Percentiles rank a stretch among this genome's conserved stretches.
Conservation (phyloP, 108 stramenopile species). For the Nitzschia sp. region DNA sequence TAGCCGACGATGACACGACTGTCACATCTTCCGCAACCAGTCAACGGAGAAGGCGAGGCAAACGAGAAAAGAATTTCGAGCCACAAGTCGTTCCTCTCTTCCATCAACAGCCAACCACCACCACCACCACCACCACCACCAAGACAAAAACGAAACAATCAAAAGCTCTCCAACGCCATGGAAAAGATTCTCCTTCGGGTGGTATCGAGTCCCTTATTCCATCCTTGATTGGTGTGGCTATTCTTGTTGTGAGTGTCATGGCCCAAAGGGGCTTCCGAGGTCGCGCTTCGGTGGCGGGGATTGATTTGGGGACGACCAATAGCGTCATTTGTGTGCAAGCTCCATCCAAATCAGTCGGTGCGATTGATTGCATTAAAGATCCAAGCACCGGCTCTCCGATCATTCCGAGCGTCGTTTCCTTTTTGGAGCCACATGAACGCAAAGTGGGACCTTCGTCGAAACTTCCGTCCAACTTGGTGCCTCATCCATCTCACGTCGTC, state of each 20-base stretch:
- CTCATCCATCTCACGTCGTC: conserved; percentile 71
- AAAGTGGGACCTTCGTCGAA: conserved; percentile 32
- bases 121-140: not conserved
- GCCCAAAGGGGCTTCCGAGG: conserved; percentile 87
- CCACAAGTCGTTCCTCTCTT: not conserved
- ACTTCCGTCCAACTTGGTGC: conserved; percentile 33
- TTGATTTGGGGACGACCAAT: conserved; percentile 89
- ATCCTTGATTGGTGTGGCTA: conserved; percentile 62
- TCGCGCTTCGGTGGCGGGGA: conserved; percentile 77
- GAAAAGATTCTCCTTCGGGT: conserved; percentile 41
- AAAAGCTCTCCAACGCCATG: conserved; percentile 28
- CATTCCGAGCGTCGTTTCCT: conserved; percentile 85
- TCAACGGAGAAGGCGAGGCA: conserved; percentile 21
- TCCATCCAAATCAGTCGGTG: conserved; percentile 71
- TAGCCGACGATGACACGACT: not conserved
- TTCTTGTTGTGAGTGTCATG: conserved; percentile 67
- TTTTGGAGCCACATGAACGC: conserved; percentile 61
- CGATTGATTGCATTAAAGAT: conserved; percentile 80
- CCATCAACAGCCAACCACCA: not conserved
- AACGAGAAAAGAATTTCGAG: conserved; percentile 30
- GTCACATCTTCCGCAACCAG: not conserved
- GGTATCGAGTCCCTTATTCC: conserved; percentile 81
- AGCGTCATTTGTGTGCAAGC: conserved; percentile 85
- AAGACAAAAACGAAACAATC: conserved; percentile 27
- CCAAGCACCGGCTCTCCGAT: conserved; percentile 66